Percentiles rank a stretch among this genome's conserved stretches.
Conservation (phyloP, 331 rosid species). For the Telfairia occidentalis region DNA sequence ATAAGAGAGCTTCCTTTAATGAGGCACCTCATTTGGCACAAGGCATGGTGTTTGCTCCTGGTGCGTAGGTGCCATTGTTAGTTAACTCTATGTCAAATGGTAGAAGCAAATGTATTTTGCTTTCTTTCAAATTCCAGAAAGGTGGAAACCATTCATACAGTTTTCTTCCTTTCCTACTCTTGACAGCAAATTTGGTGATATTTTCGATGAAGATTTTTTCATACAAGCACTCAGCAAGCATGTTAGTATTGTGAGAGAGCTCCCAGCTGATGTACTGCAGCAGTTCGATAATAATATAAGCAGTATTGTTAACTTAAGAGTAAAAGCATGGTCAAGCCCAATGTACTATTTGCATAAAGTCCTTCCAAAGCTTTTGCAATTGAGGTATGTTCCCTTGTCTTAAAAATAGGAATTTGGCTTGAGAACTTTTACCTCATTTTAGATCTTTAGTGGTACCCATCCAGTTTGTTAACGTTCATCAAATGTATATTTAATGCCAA, state of each 20-base stretch:
- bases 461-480: not conserved
- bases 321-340: slow-evolving; percentile 92
- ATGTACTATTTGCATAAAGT: slow-evolving; percentile 81
- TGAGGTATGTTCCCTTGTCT: slow-evolving; percentile 40
- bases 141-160: not conserved
- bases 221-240: slow-evolving; percentile 51
- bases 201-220: slow-evolving; percentile 86
- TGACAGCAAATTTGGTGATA: slow-evolving; percentile 74
- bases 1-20: not conserved
- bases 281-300: slow-evolving; percentile 74
- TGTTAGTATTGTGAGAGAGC: slow-evolving; percentile 67
- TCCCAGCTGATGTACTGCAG: slow-evolving; percentile 61
- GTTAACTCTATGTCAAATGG: not conserved
- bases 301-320: slow-evolving; percentile 81
- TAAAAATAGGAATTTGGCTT: not conserved
- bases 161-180: slow-evolving; percentile 9
- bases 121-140: not conserved
- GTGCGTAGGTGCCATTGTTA: slow-evolving; percentile 4
- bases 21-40: not conserved
- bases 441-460: slow-evolving; percentile 1
- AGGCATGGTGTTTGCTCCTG: slow-evolving; percentile 1
- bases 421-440: slow-evolving; percentile 5
- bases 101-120: not conserved
- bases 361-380: slow-evolving; percentile 68
- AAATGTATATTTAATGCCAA: not conserved